Percentiles rank a stretch among this genome's conserved stretches.
These are phyloP conservation scores for Cutaneotrichosporon cutaneum DNA, from an alignment of 1,284 basidiomycete genomes.

Conservation along the genomic window DNA sequence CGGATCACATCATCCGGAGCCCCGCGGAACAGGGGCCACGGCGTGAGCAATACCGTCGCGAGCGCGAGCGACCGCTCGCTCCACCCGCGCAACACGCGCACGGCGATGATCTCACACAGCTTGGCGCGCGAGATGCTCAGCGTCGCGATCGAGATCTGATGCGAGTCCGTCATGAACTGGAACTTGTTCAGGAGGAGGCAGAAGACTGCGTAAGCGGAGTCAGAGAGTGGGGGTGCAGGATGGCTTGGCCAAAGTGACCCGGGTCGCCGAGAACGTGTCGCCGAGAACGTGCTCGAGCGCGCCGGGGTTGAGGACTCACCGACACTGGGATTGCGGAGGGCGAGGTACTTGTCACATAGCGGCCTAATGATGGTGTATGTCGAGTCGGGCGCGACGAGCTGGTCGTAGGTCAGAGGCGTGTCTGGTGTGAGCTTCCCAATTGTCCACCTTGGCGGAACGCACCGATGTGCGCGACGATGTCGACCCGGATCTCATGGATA, in stretches of 20 bases:
- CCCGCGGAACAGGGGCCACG: conserved; percentile 81
- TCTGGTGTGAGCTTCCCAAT: conserved; percentile 54
- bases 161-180: conserved; percentile 72
- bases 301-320: conserved; percentile 51
- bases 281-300: conserved; percentile 43
- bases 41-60: conserved; percentile 75
- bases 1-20: conserved; percentile 66
- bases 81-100: conserved; percentile 72
- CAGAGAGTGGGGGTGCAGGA: neutral
- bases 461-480: conserved; percentile 53
- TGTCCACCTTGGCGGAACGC: conserved; percentile 14
- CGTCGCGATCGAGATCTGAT: conserved; percentile 58
- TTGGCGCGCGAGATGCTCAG: conserved; percentile 72
- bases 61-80: conserved; percentile 73
- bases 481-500: conserved; percentile 52
- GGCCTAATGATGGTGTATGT: conserved; percentile 74
- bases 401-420: conserved; percentile 70
- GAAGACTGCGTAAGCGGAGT: conserved; percentile 60
- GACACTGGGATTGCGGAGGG: conserved; percentile 46
- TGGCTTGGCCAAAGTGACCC: neutral
- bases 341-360: conserved; percentile 51
- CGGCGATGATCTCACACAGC: conserved; percentile 87
- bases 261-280: neutral
- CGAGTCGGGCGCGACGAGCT: conserved; percentile 77
- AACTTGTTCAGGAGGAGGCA: conserved; percentile 85